phyloP scores from a whole-genome alignment of 2,329 filamentous ascomycete genomes.

The Thermothelomyces thermophilus region DNA sequence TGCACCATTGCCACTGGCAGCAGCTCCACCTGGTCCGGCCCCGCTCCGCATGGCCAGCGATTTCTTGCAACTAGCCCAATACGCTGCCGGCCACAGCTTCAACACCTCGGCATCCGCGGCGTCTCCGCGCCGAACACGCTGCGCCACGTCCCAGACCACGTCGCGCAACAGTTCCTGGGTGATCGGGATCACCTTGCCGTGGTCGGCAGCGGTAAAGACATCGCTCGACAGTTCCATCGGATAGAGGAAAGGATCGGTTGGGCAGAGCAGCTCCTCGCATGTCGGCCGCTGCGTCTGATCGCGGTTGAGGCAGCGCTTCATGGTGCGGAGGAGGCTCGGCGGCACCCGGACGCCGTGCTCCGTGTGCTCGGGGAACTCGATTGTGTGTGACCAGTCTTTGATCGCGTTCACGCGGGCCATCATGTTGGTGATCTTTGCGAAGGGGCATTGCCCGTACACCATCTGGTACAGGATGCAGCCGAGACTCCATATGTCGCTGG shows the following conservation, averaged over 20 bases:
- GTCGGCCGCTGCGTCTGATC: slow-evolving; percentile 58
- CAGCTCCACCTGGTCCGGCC: not conserved
- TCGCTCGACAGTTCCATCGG: slow-evolving; percentile 46
- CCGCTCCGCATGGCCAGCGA: not conserved
- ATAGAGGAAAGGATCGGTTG: slow-evolving; percentile 57
- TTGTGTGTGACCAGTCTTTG: slow-evolving; percentile 67
- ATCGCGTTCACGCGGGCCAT: slow-evolving; percentile 83
- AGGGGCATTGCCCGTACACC: slow-evolving; percentile 94
- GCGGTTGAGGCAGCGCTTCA: slow-evolving; percentile 56
- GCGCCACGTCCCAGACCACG: slow-evolving; percentile 57
- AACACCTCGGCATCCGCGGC: slow-evolving; percentile 48
- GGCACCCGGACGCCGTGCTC: slow-evolving; percentile 61
- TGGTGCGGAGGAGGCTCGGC: slow-evolving; percentile 50
- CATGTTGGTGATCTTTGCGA: slow-evolving; percentile 83
- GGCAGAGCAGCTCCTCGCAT: slow-evolving; percentile 53
- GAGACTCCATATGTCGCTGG: slow-evolving; percentile 91
- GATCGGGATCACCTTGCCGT: slow-evolving; percentile 49
- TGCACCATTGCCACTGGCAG: not conserved
- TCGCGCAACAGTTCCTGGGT: slow-evolving; percentile 56
- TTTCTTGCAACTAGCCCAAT: slow-evolving; percentile 32
- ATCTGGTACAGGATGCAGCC: slow-evolving; percentile 98
- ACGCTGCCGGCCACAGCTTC: slow-evolving; percentile 53
- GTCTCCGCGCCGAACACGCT: slow-evolving; percentile 28
- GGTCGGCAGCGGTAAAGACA: slow-evolving; percentile 21
- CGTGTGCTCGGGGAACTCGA: slow-evolving; percentile 58